A percentile compares a stretch with the other conserved stretches of the same genome.
These are phyloP conservation scores for Anisogramma anomala DNA, from an alignment of 2,329 filamentous ascomycete genomes.

Conservation along the genomic window DNA sequence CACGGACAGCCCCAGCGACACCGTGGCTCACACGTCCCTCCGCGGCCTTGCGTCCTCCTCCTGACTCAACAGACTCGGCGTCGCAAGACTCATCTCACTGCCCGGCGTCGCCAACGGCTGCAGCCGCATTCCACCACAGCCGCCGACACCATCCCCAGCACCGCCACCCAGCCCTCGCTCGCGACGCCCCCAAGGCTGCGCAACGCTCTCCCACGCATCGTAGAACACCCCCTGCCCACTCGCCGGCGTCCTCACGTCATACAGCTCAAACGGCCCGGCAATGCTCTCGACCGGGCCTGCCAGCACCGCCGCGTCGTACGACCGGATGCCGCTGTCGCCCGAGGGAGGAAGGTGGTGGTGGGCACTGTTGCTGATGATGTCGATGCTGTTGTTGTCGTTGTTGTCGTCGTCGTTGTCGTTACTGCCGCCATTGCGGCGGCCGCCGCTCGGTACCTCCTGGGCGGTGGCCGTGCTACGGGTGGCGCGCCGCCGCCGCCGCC, in stretches of 20 bases:
- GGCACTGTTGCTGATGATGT: no score
- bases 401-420: no score
- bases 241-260: constrained; percentile 20
- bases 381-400: not conserved
- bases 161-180: not conserved
- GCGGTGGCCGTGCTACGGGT: constrained; percentile 3
- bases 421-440: no score
- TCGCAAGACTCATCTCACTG: constrained; percentile 11
- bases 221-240: not conserved
- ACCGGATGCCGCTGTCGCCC: constrained; percentile 9
- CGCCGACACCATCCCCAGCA: not conserved
- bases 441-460: constrained; percentile 7
- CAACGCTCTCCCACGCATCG: not conserved
- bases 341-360: no score
- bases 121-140: not conserved
- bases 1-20: no score
- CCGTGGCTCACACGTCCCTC: not conserved
- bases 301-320: constrained; percentile 10
- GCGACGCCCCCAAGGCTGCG: not conserved
- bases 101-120: constrained; percentile 10
- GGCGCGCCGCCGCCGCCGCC: constrained; percentile 21
- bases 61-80: constrained; percentile 11
- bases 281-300: constrained; percentile 18
- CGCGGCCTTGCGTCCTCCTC: constrained; percentile 1
- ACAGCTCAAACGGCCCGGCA: constrained; percentile 32